Base-by-base conservation (phyloP, 805 yeast genomes). In the Diddensiella transvaalensis region DNA sequence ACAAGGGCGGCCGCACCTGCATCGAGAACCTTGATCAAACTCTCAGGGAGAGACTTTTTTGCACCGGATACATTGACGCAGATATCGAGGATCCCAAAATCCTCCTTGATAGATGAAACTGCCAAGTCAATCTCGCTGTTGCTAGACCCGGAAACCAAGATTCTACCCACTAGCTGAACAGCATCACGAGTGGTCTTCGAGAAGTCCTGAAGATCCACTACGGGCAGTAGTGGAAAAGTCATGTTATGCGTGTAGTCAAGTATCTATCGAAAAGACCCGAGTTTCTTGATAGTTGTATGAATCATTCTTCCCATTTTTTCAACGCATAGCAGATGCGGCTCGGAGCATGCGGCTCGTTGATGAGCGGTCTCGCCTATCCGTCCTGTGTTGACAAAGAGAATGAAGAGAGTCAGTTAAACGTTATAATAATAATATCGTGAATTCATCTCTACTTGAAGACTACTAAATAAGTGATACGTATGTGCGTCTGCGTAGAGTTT, bases 1-100 rank as follows among this genome's bases (percentile, higher is more conserved):
- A 80, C 67, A 3, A 83, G 58, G 17, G 72, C 69, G 22, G 66
- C 60, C 11, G 82, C 77, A 40, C 93, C 93, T 44, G 70, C 71
- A 59, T 86, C 85, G 49, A 86, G 71, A 33, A 84, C 60, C 5
- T 70, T 75, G 35, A 82, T 68, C 17, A 72, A 60, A 15, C 62
- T 63, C 49, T 82, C 84, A 36, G 72, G 70, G 29, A 22, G 15
- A 18, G 46, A 47, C 6, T 46, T 15, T 18, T 26, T 45, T 8
- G 48, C 26, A 30, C 36, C 39, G 35, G 42, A 29, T 13, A 52
- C 37, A 26, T 46, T 30, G 18, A 52, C 48, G 23, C 40, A 35
- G 36, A 45, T 22, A 29, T 32, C 40, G 23, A 51, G 51, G 38
- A 13, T 17, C 10, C 38, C 44, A 19, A 41, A 41, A 13, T 41